phyloP scores from a whole-genome alignment of 805 yeast genomes.

The Saturnispora quitensis region DNA sequence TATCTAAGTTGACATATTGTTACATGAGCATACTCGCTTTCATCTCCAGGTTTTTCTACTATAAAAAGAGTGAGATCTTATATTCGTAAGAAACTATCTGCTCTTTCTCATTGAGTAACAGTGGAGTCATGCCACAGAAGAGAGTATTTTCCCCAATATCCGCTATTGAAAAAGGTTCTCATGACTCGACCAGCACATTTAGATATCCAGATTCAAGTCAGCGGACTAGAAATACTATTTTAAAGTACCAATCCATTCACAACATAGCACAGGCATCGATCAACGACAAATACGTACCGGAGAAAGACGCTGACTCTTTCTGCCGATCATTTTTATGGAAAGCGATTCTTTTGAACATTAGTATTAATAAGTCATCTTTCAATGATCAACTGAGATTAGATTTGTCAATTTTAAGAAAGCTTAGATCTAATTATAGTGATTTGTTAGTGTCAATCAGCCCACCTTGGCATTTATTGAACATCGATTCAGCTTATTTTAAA shows the following conservation, averaged over 20 bases:
- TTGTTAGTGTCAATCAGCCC: slow-evolving; percentile 21
- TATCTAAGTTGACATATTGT: neutral
- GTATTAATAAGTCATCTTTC: slow-evolving; percentile 2
- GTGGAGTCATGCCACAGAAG: neutral
- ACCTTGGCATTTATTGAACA: slow-evolving; percentile 28
- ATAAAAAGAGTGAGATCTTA: neutral
- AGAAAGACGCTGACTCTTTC: slow-evolving; percentile 8
- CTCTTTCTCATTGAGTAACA: neutral
- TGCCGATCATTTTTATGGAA: slow-evolving; percentile 19
- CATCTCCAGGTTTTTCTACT: neutral
- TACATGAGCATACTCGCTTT: neutral
- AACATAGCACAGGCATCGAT: slow-evolving; percentile 8
- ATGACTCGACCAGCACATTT: neutral
- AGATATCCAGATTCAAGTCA: neutral
- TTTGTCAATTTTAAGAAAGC: slow-evolving; percentile 13
- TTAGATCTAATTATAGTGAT: slow-evolving; percentile 14
- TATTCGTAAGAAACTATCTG: neutral
- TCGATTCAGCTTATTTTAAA: slow-evolving; percentile 18
- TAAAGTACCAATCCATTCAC: slow-evolving; percentile 6
- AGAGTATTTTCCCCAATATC: slow-evolving; percentile 6
- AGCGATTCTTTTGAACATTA: slow-evolving; percentile 11
- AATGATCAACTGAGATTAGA: slow-evolving; percentile 13
- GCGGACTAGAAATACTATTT: slow-evolving; percentile 3
- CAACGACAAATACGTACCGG: slow-evolving; percentile 8
- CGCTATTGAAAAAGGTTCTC: neutral